These are phyloP conservation scores for Achaetomiella virescens DNA, from an alignment of 495 filamentous ascomycete species.

Conservation along the genomic window DNA sequence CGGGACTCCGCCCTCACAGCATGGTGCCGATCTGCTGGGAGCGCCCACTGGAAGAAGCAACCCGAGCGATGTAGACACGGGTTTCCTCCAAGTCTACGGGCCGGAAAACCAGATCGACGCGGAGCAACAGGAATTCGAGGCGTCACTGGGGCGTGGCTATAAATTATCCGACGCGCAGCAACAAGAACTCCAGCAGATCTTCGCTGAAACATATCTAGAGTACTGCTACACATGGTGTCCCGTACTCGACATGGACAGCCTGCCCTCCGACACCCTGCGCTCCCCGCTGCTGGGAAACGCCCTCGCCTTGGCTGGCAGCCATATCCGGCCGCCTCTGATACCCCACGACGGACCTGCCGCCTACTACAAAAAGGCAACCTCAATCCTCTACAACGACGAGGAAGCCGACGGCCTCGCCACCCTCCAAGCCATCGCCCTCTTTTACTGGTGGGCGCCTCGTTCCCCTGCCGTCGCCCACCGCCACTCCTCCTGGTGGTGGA, in stretches of 20 bases:
- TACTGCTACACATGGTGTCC: conserved; percentile 34
- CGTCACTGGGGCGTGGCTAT: conserved; percentile 18
- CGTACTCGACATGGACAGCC: conserved; percentile 26
- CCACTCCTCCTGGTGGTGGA: conserved; percentile 39
- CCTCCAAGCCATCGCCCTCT: conserved; percentile 30
- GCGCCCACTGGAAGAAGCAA: conserved; percentile 25
- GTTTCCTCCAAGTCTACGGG: conserved; percentile 22
- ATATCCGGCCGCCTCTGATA: conserved; percentile 32
- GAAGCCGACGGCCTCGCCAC: conserved; percentile 27
- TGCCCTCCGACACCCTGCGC: conserved; percentile 22
- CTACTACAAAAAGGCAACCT: conserved; percentile 30
- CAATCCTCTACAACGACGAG: conserved; percentile 31
- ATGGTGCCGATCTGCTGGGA: neutral
- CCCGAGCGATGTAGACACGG: conserved; percentile 22
- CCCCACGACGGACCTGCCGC: conserved; percentile 30
- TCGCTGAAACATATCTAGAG: conserved; percentile 33
- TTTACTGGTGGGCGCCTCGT: conserved; percentile 38
- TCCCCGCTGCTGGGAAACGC: conserved; percentile 35
- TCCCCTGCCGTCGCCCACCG: conserved; percentile 29
- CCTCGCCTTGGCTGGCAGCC: conserved; percentile 29
- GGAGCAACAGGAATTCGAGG: conserved; percentile 26
- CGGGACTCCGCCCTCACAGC: neutral
- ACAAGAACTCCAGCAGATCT: conserved; percentile 32
- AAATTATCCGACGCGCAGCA: conserved; percentile 19
- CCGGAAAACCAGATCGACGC: conserved; percentile 22